Base-by-base conservation (phyloP, 2,329 filamentous ascomycete genomes). In the Trichoderma guizhouense region DNA sequence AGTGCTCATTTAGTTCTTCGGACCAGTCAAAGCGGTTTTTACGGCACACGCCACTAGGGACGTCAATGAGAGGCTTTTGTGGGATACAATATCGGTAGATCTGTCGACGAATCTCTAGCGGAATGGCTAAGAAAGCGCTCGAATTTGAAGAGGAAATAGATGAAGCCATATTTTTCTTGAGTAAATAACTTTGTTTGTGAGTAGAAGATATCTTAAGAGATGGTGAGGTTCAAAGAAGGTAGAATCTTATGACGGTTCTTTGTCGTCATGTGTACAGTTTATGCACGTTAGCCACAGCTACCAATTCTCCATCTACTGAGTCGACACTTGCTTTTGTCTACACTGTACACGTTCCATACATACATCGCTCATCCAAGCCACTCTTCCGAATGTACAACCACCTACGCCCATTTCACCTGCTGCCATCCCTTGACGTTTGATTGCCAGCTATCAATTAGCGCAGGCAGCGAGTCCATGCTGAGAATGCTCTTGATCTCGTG, bases 401-500 rank as follows among this genome's bases (percentile, higher is more conserved):
- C 68, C 71, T 76, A 81, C 43, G 73, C 75, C 81, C 80, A 82
- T 55, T 76, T 78, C 2, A 82, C 79, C 51, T 77, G 74, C 36
- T 75, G 75, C 81, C 81, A 83, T 4, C 79, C 81, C 65, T 76
- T 78, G 0, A 81, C 61, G 21, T 81, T 82, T 30, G 71, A 73
- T 67, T 76, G 76, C 80, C 81, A 83, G 53, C 81, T 80, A 34
- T 76, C 75, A n/a, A 80, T 76, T 24, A 82, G 73, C 53, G 74
- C 76, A 26, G 73, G 72, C 7, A 80, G 73, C 1, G 75, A 74
- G 14, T 73, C 73, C 7, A 78, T 75, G 5, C 76, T 77, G 8
- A 81, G 74, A 32, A 80, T 58, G 0, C 72, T 76, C 24, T 72
- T 62, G 5, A 80, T 58, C 4, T 76, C 76, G 21, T 51, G 24